Conservation (phyloP, 768 basidiomycete species). For the Suillus brevipes region DNA sequence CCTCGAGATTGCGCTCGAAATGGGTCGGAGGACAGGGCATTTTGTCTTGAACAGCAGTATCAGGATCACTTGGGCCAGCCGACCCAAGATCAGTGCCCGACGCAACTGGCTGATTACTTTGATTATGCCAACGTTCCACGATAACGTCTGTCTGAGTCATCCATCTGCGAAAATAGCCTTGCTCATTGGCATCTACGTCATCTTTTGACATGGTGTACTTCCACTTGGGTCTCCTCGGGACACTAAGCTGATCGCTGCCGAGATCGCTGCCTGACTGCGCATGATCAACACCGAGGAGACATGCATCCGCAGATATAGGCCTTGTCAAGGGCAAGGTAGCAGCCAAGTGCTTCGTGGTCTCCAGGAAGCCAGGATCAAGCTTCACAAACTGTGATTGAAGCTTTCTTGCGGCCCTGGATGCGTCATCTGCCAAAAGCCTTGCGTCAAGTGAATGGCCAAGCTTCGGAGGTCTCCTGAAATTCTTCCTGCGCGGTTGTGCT, state of each 20-base stretch:
- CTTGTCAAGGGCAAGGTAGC: constrained; percentile 52
- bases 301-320: constrained; percentile 48
- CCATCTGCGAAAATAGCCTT: constrained; percentile 82
- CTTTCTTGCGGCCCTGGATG: constrained; percentile 44
- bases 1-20: constrained; percentile 90
- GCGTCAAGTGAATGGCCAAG: constrained; percentile 13
- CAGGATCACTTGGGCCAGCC: constrained; percentile 5
- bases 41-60: constrained; percentile 10
- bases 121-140: constrained; percentile 52
- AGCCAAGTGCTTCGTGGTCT: constrained; percentile 57
- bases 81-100: constrained; percentile 13
- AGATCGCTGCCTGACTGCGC: background rate
- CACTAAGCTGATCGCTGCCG: constrained; percentile 8
- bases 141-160: constrained; percentile 59
- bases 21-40: constrained; percentile 72
- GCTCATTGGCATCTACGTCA: constrained; percentile 89
- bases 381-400: constrained; percentile 74
- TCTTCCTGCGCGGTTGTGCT: constrained; percentile 31
- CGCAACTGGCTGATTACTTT: constrained; percentile 10
- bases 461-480: constrained; percentile 1
- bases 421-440: constrained; percentile 24
- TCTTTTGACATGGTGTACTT: constrained; percentile 81
- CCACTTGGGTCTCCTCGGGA: constrained; percentile 83
- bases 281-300: constrained; percentile 37
- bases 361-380: constrained; percentile 58